Conservation (phyloP, 768 basidiomycete genomes). For the Scleroderma citrinum region DNA sequence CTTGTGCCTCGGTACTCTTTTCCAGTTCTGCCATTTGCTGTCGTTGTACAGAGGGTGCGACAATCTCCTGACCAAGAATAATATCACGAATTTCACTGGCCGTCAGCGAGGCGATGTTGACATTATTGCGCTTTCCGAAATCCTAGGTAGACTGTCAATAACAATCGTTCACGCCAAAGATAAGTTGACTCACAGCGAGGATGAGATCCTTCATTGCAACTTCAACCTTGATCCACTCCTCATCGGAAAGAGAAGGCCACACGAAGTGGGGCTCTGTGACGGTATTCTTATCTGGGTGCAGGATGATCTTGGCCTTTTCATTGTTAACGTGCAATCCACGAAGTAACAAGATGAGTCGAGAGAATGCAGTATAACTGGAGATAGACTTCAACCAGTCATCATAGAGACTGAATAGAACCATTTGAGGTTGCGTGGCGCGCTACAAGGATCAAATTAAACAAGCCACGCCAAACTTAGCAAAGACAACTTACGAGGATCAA, state of each 20-base stretch:
- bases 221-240: slow-evolving; percentile 99
- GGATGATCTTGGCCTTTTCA: slow-evolving; percentile 97
- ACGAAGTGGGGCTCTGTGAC: slow-evolving; percentile 97
- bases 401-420: slow-evolving; percentile 98
- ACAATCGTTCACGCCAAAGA: neutral
- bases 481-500: slow-evolving; percentile 64
- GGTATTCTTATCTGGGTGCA: slow-evolving; percentile 95
- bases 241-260: slow-evolving; percentile 89
- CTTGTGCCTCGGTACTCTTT: slow-evolving; percentile 90
- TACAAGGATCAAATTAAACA: slow-evolving; percentile 21
- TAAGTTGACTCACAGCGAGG: slow-evolving; percentile 51
- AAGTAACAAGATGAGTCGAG: slow-evolving; percentile 91
- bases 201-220: slow-evolving; percentile 98
- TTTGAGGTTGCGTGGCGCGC: slow-evolving; percentile 97
- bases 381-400: slow-evolving; percentile 99
- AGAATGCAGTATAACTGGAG: slow-evolving; percentile 98
- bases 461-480: neutral
- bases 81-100: slow-evolving; percentile 97
- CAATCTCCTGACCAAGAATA: slow-evolving; percentile 98
- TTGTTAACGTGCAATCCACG: slow-evolving; percentile 99
- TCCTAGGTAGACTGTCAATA: slow-evolving; percentile 45
- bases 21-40: slow-evolving; percentile 99
- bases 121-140: slow-evolving; percentile 98
- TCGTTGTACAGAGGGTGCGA: slow-evolving; percentile 89
- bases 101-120: slow-evolving; percentile 96